Evolutionary conservation across 805 yeast genomes (phyloP), one percentile per base, ranked within the genome.

Genomic region (Saturnispora sanitii): DNA sequence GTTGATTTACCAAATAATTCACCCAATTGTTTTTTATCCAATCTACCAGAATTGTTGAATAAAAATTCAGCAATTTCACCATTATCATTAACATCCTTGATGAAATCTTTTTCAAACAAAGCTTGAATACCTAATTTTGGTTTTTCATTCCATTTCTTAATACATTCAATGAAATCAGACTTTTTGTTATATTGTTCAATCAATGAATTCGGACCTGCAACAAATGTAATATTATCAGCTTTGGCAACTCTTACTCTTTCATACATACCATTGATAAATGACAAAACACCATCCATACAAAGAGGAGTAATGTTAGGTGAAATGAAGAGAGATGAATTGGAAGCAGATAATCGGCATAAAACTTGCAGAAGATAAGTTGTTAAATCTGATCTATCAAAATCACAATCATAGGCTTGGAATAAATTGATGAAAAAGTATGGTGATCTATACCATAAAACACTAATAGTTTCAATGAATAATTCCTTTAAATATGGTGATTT

Each of bases 291-390:
- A 52, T 92, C 97, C 38, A 92, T 65, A 52, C 97, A 90, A 6
- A 87, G 72, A 0, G 97, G 96, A 1, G 98, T 97, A 1, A 90
- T 94, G 52, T 75, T 80, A 30, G 82, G 84, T 0, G 95, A 83
- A 0, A 94, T 79, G 50, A 71, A 66, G 8, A 70, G 51, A 0
- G 96, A 94, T 9, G 90, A 73, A 54, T 87, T 95, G 0, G 97
- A 94, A 33, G 85, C 71, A 0, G 96, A 79, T 25, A 87, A 65
- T 38, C 81, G 73, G 40, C 94, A 77, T 40, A 92, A 67, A 35
- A 81, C 73, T 35, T 81, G 81, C 32, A 92, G 57, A 21, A 84
- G 62, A 29, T 75, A 73, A 18, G 71, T 71, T 13, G 90, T 71
- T 42, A 94, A 61, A 56, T 92, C 96, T 2, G 80, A 70, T 49